phyloP scores from a whole-genome alignment of 495 filamentous ascomycete species.

The Melanomma pulvis-pyrius region DNA sequence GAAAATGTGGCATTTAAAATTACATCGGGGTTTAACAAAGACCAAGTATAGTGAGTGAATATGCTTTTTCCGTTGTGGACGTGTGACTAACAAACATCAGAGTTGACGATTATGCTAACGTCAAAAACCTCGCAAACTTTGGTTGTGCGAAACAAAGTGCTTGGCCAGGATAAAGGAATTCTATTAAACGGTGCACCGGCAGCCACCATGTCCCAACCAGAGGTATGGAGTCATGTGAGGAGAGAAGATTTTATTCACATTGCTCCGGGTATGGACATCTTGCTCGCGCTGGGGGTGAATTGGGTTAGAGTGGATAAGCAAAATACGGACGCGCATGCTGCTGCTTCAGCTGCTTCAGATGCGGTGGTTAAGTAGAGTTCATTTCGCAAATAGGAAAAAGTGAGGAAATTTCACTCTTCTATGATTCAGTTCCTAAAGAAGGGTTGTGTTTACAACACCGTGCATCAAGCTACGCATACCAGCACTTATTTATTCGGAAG shows the following conservation, averaged over 20 bases:
- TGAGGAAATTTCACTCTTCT: too few species aligned
- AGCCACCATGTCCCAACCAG: background rate
- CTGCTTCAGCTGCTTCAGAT: too few species aligned
- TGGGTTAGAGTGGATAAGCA: conserved; percentile 7
- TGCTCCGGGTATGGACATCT: conserved; percentile 12
- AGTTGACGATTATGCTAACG: background rate
- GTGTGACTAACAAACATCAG: background rate
- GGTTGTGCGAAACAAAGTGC: background rate
- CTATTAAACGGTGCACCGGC: background rate
- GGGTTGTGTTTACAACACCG: too few species aligned
- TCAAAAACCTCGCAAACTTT: background rate
- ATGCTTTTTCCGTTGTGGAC: background rate
- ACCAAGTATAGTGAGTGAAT: background rate
- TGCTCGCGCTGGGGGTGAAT: conserved; percentile 1
- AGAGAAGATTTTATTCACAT: background rate
- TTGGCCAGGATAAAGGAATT: conserved; percentile 4
- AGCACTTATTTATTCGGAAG: conserved; percentile 7
- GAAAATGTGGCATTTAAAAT: background rate
- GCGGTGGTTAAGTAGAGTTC: too few species aligned
- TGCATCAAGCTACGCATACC: too few species aligned
- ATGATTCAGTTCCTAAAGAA: too few species aligned
- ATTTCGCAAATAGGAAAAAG: too few species aligned
- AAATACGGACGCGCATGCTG: background rate
- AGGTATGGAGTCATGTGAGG: background rate
- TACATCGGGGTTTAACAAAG: background rate